Conservation (phyloP, 257 asterid genomes). For the Lithospermum erythrorhizon region DNA sequence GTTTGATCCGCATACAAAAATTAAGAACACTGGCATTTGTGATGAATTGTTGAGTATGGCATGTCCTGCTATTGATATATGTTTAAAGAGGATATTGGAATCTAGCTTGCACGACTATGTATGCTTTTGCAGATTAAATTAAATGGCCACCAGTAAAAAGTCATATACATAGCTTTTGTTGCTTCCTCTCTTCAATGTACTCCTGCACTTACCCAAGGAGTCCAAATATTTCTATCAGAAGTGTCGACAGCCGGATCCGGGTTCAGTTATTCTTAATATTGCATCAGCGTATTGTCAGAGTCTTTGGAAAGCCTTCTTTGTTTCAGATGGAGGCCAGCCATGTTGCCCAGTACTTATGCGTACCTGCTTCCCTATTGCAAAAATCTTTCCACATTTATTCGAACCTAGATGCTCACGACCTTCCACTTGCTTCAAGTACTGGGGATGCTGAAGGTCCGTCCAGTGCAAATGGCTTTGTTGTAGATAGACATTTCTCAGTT, state of each 20-base stretch:
- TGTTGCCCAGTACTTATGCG: constrained; percentile 49
- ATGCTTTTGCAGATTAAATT: no score
- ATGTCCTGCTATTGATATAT: no score
- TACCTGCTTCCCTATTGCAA: constrained; percentile 73
- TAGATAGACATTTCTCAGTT: constrained; percentile 37
- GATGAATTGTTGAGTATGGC: no score
- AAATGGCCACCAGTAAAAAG: constrained; percentile 40
- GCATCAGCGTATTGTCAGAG: constrained; percentile 57
- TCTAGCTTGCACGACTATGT: no score
- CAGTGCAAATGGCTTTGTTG: constrained; percentile 13
- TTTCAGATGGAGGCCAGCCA: constrained; percentile 50
- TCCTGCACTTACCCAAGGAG: constrained; percentile 78
- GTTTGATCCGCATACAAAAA: no score
- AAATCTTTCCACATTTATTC: constrained; percentile 49
- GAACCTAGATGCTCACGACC: constrained; percentile 18
- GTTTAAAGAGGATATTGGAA: no score
- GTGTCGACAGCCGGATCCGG: constrained; percentile 61
- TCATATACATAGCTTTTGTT: constrained; percentile 57
- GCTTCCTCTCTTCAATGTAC: constrained; percentile 65
- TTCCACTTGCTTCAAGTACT: constrained; percentile 3
- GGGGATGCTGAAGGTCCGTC: constrained; percentile 12
- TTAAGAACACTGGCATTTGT: no score
- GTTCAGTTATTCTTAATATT: constrained; percentile 63
- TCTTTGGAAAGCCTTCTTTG: constrained; percentile 50
- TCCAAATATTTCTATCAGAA: constrained; percentile 34